These are phyloP conservation scores for Coniochaeta ligniaria DNA, from an alignment of 2,329 filamentous ascomycete species.

Conservation along the genomic window DNA sequence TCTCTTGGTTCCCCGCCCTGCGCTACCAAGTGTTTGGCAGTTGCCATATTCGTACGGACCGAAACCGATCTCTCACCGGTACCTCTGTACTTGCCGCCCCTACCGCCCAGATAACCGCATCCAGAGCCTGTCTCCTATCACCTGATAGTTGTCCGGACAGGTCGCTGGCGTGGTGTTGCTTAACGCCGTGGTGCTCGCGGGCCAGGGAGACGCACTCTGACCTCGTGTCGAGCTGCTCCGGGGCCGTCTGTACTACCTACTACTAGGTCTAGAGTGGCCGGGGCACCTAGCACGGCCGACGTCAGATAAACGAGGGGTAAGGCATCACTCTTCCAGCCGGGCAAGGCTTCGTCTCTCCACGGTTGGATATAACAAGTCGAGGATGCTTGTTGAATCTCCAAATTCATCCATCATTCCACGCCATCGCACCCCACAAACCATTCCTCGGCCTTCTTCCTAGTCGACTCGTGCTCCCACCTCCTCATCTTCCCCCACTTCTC, in stretches of 20 bases:
- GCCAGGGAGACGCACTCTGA: not conserved
- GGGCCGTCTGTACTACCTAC: not conserved
- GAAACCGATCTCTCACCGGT: not conserved
- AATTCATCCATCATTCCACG: constrained; percentile 14
- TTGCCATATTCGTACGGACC: not conserved
- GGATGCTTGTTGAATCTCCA: constrained; percentile 14
- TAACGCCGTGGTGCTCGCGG: not conserved
- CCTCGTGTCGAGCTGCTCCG: not conserved
- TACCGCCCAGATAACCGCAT: not conserved
- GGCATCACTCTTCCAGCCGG: not conserved
- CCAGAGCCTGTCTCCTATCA: not conserved
- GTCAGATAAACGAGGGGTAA: constrained; percentile 2
- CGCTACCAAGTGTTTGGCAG: not conserved
- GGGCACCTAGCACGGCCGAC: not conserved
- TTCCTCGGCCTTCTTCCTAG: constrained; percentile 20
- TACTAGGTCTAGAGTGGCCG: not conserved
- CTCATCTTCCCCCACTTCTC: constrained; percentile 12
- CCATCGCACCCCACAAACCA: constrained; percentile 15
- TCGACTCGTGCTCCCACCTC: constrained; percentile 14
- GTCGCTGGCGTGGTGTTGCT: not conserved
- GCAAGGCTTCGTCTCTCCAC: constrained; percentile 2
- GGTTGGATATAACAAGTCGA: constrained; percentile 12
- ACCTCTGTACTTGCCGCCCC: not conserved
- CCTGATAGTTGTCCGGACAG: not conserved
- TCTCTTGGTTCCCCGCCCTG: not conserved